These are phyloP conservation scores for Eurotiales sp. DNA, from an alignment of 2,329 filamentous ascomycete species.

Conservation along the genomic window DNA sequence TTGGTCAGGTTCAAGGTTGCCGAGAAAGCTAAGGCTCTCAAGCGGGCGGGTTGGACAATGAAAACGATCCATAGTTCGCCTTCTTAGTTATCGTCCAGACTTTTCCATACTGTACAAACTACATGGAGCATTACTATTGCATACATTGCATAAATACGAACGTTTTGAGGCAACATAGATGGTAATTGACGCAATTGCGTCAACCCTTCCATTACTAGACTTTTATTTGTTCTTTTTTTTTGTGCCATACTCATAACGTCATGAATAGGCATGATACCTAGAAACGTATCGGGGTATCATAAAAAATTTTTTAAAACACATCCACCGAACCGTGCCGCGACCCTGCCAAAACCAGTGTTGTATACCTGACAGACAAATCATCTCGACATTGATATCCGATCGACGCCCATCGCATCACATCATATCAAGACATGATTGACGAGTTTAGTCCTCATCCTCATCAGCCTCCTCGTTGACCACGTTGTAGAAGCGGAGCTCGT, in stretches of 20 bases:
- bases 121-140: too few species aligned
- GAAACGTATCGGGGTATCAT: not conserved
- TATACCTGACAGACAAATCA: not conserved
- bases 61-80: not conserved
- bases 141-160: too few species aligned
- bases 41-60: slow-evolving; percentile 50
- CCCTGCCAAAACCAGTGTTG: too few species aligned
- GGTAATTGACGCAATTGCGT: too few species aligned
- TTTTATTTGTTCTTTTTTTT: not conserved
- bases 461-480: slow-evolving; percentile 97
- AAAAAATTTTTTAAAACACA: not conserved
- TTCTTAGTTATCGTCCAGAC: not conserved
- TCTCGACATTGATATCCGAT: not conserved
- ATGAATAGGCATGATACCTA: slow-evolving; percentile 7
- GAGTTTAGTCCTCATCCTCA: slow-evolving; percentile 92
- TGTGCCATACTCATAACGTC: not conserved
- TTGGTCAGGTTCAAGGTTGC: slow-evolving; percentile 69
- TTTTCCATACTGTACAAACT: too few species aligned
- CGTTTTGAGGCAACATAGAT: too few species aligned
- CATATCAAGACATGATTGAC: slow-evolving; percentile 2
- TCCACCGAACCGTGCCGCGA: too few species aligned
- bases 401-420: not conserved
- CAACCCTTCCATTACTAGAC: not conserved
- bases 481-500: slow-evolving; percentile 99
- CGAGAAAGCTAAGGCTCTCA: slow-evolving; percentile 66